Base-by-base conservation (phyloP, 768 basidiomycete species). In the Mycena epipterygia region DNA sequence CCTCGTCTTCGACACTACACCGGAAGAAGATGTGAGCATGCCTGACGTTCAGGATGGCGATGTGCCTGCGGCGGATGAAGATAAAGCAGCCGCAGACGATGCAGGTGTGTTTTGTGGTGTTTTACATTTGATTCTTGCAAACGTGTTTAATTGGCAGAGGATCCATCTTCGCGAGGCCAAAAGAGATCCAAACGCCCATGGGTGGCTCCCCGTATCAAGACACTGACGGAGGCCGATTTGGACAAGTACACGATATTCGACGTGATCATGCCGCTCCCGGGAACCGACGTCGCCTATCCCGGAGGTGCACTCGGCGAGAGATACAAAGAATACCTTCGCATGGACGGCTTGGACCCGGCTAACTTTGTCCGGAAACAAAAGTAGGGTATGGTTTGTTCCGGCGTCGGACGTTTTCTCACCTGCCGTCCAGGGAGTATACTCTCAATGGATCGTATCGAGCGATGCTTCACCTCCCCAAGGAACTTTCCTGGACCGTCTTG, bases 211-310 rank as follows among this genome's bases (percentile, higher is more conserved):
- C 89, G 87, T 46, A 90, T 98, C 65, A 95, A 93, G 81, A 90
- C 90, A 4, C 81, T 99, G 62, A 90, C 90, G 0, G 89, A 89
- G 73, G 93, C 87, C 21, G 95, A 98, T 78, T 80, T 96, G 52
- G 84, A 89, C 75, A 90, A 93, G 65, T 93, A 96, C 81, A 89
- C 91, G 19, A 95, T 99, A 70, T 95, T 95, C 76, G 97, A 99
- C 80, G 94, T 99, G 64, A 89, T 99, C 71, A 95, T 99, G 92
- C 97, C 98, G n/a, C 84, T 99, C 23, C 97, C 98, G 32, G 98
- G 98, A 5, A 95, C 91, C 72, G 95, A 97, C 76, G 95, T 99
- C 23, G 92, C 93, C 37, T 98, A 95, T 79, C 98, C 98, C 0
- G 93, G 92, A 5, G 96, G 96, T 16, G 74, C 84, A 23, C 88